Evolutionary conservation across 116 monocot genomes (phyloP).

Genomic region (Iris pallida): DNA sequence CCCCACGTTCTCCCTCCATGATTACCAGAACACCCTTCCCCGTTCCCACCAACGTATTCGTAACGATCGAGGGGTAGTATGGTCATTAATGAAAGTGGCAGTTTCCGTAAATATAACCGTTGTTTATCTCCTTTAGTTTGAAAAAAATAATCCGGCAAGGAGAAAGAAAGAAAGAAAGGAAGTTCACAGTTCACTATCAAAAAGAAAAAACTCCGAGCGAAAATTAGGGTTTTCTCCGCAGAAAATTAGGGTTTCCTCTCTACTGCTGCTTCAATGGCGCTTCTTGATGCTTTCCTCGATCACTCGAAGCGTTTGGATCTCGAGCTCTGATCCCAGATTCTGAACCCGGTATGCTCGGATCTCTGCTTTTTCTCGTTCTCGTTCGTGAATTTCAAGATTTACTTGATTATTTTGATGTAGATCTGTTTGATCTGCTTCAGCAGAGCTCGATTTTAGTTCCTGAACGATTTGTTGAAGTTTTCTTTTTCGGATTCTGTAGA

Average conservation of each 20-base stretch:
- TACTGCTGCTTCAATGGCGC: background rate
- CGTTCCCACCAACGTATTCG: background rate
- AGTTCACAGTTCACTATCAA: background rate
- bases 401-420: background rate
- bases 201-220: background rate
- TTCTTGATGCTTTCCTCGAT: background rate
- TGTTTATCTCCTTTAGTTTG: slow-evolving; percentile 3
- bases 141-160: background rate
- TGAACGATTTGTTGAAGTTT: slow-evolving; percentile 11
- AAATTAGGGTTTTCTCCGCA: slow-evolving; percentile 4
- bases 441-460: background rate
- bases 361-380: background rate
- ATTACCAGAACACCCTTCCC: background rate
- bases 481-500: background rate
- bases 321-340: background rate
- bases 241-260: slow-evolving; percentile 6
- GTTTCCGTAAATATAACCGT: slow-evolving; percentile 1
- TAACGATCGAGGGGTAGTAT: background rate
- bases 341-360: background rate
- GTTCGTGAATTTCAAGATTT: background rate
- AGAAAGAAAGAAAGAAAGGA: background rate
- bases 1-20: slow-evolving; percentile 6
- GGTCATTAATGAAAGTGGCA: background rate
- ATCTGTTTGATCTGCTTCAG: slow-evolving; percentile 1
- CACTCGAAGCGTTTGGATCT: slow-evolving; percentile 2